A percentile compares a stretch with the other conserved stretches of the same genome.
phyloP scores from a whole-genome alignment of 345 rosid species.

The Eucalyptus sp. region DNA sequence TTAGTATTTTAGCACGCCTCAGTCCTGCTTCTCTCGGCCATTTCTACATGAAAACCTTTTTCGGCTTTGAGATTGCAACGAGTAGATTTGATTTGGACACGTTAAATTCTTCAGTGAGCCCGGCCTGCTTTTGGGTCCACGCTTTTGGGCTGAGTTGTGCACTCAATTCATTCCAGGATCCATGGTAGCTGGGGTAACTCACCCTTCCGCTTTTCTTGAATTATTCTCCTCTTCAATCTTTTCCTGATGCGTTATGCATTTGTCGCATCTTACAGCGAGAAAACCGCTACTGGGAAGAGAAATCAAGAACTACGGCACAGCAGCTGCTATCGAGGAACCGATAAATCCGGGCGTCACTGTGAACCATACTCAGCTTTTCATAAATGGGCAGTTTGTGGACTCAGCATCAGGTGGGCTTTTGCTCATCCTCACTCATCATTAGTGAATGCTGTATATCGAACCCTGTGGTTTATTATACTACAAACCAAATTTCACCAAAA shows the following conservation, averaged over 20 bases:
- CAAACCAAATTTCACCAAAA: background rate
- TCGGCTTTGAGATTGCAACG: background rate
- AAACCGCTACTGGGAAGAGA: conserved; percentile 16
- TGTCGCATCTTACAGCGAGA: conserved; percentile 23
- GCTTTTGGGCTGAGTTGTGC: background rate
- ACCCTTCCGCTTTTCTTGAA: background rate
- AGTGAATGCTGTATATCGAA: background rate
- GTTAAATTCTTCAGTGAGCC: background rate
- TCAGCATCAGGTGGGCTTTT: conserved; percentile 62
- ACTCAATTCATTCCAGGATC: background rate
- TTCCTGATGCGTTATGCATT: background rate
- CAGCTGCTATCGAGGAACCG: conserved; percentile 41
- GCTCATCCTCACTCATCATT: background rate
- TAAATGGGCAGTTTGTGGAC: conserved; percentile 70
- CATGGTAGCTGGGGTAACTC: background rate
- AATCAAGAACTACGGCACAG: conserved; percentile 38
- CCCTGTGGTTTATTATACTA: background rate
- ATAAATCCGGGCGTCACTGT: conserved; percentile 54
- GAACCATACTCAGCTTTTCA: conserved; percentile 48
- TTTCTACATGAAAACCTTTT: background rate
- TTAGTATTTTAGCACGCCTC: background rate
- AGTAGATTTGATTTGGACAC: background rate
- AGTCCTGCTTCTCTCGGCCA: background rate
- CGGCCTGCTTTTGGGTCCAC: background rate
- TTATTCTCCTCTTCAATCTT: background rate